Evolutionary conservation across 1,284 basidiomycete genomes (phyloP).

Genomic region (Omphalotus olearius): DNA sequence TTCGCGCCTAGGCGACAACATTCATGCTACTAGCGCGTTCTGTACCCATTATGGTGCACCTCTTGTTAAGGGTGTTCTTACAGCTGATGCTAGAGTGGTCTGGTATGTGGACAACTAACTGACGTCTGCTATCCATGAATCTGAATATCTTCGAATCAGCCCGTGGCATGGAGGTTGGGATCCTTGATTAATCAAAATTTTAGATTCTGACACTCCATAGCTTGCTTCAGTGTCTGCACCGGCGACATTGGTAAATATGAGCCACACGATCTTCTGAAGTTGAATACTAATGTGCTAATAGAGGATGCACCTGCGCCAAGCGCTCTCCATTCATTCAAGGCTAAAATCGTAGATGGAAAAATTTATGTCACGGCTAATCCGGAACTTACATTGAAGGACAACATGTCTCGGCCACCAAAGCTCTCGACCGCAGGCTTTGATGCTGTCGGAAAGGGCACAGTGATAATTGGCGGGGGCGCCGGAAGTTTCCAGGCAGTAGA

Average conservation of each 20-base stretch:
- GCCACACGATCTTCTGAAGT: background rate
- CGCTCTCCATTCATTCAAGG: constrained; percentile 81
- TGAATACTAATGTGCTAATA: constrained; percentile 21
- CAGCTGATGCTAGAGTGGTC: constrained; percentile 74
- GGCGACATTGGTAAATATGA: constrained; percentile 62
- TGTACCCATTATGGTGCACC: constrained; percentile 83
- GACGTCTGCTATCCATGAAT: constrained; percentile 1
- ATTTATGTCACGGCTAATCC: constrained; percentile 80
- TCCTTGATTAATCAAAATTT: background rate
- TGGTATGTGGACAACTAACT: constrained; percentile 47
- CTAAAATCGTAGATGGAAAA: constrained; percentile 66
- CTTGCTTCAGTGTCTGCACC: constrained; percentile 85
- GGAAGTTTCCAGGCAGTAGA: constrained; percentile 81
- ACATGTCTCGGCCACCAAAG: constrained; percentile 58
- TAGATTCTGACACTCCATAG: constrained; percentile 31
- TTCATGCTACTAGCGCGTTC: constrained; percentile 79
- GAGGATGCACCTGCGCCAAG: constrained; percentile 91
- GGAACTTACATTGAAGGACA: constrained; percentile 63
- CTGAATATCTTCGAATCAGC: constrained; percentile 29
- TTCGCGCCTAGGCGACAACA: constrained; percentile 70
- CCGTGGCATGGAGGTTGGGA: constrained; percentile 85
- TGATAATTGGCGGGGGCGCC: constrained; percentile 87
- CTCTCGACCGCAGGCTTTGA: constrained; percentile 40
- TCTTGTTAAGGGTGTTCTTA: constrained; percentile 80
- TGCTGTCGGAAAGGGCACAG: constrained; percentile 54